Evolutionary conservation across 345 rosid genomes (phyloP), one percentile per base, ranked within the genome.

Genomic region (Syzygium aromaticum): DNA sequence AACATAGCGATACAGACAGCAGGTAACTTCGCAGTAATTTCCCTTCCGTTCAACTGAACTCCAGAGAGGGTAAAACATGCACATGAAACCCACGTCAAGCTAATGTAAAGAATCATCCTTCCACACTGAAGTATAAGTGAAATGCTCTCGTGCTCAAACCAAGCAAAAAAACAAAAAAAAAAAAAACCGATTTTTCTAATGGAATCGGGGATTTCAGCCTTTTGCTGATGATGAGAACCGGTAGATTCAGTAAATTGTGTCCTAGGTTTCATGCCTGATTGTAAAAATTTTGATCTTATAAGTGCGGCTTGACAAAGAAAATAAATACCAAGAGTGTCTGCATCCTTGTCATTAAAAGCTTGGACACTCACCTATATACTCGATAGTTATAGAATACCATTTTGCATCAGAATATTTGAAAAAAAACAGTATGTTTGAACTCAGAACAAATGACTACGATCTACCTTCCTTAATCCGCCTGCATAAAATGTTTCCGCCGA

Each of bases 401-500:
- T 61, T 61, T n/a, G 33, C 17, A n/a, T 61, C 73, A 61, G 38
- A n/a, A 61, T n/a, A 51, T 84, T 51, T 14, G 19, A 52, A 51
- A 77, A 49, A 52, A 40, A 7, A 63, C 40, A 64, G 30, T n/a
- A 27, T 11, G 27, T 10, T 23, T 25, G 67, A 85, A 49, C 33
- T 5, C 52, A 77, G 30, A 52, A 63, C 14, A 8, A 61, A 38
- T 77, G 51, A 85, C 84, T 73, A 54, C 90, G 49, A 84, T 23
- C 84, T 91, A 96, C 99, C 99, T 96, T 95, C 99, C 99, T 96
- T 89, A 92, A 89, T 83, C 98, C 94, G 88, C 99, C 98, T 30
- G 95, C 99, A 89, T 95, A 96, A 87, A 93, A 96, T 88, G 93
- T 91, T 89, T 97, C 98, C 43, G 92, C 91, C 64, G 96, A 97